Conservation (phyloP, 805 yeast species). For the Cyberlindnera amylophila region DNA sequence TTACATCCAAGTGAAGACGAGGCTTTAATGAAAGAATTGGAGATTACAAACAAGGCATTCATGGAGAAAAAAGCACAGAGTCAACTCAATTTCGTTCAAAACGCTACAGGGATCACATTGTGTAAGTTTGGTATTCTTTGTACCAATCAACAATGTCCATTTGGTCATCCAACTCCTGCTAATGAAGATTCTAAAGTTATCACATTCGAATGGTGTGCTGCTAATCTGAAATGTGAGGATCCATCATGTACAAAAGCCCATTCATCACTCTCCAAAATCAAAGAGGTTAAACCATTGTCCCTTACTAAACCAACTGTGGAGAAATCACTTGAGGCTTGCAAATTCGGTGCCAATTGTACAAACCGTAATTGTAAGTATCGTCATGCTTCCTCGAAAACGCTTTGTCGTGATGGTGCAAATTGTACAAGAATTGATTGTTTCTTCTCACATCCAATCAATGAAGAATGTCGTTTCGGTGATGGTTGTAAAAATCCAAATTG, state of each 20-base stretch:
- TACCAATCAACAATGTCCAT: slow-evolving; percentile 75
- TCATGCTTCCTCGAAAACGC: slow-evolving; percentile 69
- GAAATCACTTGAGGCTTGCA: slow-evolving; percentile 74
- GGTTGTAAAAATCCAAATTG: slow-evolving; percentile 72
- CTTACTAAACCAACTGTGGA: slow-evolving; percentile 31
- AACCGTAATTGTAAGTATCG: slow-evolving; percentile 77
- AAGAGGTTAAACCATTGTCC: slow-evolving; percentile 29
- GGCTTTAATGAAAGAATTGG: slow-evolving; percentile 63
- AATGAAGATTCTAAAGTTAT: slow-evolving; percentile 69
- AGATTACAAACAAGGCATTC: slow-evolving; percentile 52
- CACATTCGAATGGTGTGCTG: slow-evolving; percentile 71
- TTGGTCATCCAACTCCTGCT: slow-evolving; percentile 90
- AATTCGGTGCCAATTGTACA: slow-evolving; percentile 72
- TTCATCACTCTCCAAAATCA: slow-evolving; percentile 64
- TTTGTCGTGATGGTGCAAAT: slow-evolving; percentile 78
- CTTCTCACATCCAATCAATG: slow-evolving; percentile 77
- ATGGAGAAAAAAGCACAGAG: slow-evolving; percentile 35
- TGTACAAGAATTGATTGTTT: slow-evolving; percentile 80
- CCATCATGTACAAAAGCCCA: slow-evolving; percentile 69
- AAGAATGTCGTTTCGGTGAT: slow-evolving; percentile 75
- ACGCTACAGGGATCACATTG: slow-evolving; percentile 48
- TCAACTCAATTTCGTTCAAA: slow-evolving; percentile 27
- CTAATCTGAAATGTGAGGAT: slow-evolving; percentile 61
- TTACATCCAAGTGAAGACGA: slow-evolving; percentile 86
- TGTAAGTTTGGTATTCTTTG: slow-evolving; percentile 80